phyloP scores from a whole-genome alignment of 768 basidiomycete genomes.

The Cantharellus cinnabarinus region DNA sequence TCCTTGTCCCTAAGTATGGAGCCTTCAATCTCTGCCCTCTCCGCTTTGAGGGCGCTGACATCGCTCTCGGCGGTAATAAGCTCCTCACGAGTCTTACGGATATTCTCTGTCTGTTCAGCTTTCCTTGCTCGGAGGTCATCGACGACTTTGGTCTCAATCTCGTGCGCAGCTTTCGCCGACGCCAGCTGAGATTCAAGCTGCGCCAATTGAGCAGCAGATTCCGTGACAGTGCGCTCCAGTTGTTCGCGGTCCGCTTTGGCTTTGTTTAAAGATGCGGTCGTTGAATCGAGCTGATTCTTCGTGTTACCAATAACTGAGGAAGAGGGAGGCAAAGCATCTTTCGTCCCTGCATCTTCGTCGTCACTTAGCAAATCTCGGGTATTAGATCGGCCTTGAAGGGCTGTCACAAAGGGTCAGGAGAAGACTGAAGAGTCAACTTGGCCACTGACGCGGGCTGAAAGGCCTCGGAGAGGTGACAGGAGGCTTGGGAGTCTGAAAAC shows the following conservation, averaged over 20 bases:
- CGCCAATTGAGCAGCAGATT: conserved; percentile 54
- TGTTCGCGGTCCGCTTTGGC: conserved; percentile 43
- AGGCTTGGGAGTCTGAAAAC: neutral
- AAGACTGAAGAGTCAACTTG: neutral
- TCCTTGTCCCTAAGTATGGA: conserved; percentile 80
- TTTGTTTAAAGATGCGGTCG: conserved; percentile 45
- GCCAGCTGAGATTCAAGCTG: conserved; percentile 68
- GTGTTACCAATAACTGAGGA: conserved; percentile 66
- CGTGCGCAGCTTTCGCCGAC: conserved; percentile 65
- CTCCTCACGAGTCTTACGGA: conserved; percentile 52
- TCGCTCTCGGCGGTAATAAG: conserved; percentile 84
- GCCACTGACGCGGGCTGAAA: neutral
- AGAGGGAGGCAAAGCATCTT: conserved; percentile 18
- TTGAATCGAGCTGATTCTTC: conserved; percentile 68
- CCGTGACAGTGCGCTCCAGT: conserved; percentile 42
- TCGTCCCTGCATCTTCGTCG: conserved; percentile 33
- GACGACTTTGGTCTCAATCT: conserved; percentile 59
- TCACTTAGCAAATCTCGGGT: conserved; percentile 47
- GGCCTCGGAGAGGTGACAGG: neutral
- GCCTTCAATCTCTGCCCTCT: conserved; percentile 84
- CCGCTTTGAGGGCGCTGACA: conserved; percentile 65
- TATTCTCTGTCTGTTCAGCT: conserved; percentile 42
- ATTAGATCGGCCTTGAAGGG: neutral
- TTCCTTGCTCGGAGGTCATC: conserved; percentile 48
- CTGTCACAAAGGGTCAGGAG: neutral